A percentile compares a stretch with the other conserved stretches of the same genome.
Evolutionary conservation across 2,329 filamentous ascomycete genomes (phyloP).

Genomic region (Hypomyces rosellus): DNA sequence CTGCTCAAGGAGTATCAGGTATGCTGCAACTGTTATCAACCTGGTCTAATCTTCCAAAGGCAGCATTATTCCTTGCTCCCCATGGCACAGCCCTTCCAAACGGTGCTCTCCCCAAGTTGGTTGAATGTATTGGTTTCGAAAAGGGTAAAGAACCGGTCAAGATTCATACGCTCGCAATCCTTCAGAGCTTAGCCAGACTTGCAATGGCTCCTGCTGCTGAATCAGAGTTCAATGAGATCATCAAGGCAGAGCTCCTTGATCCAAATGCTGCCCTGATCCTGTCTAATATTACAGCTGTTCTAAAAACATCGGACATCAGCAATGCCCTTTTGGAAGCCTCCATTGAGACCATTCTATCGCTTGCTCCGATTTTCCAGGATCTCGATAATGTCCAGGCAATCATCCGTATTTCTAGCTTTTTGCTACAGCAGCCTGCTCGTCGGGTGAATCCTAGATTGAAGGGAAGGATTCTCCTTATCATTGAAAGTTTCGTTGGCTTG

Average conservation of each 20-base stretch:
- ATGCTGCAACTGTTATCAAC: constrained; percentile 73
- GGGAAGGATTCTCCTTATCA: constrained; percentile 68
- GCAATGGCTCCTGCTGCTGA: constrained; percentile 49
- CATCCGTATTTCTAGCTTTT: constrained; percentile 70
- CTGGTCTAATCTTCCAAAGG: constrained; percentile 65
- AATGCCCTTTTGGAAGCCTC: constrained; percentile 73
- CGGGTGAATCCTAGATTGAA: constrained; percentile 80
- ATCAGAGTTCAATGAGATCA: constrained; percentile 51
- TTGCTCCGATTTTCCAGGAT: constrained; percentile 64
- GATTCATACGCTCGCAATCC: constrained; percentile 68
- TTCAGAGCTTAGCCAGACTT: constrained; percentile 62
- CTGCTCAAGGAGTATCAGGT: constrained; percentile 81
- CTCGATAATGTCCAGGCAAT: constrained; percentile 67
- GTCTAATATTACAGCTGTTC: constrained; percentile 60
- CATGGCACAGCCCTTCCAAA: constrained; percentile 39
- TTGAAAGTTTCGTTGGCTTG: constrained; percentile 72
- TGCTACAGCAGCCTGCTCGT: constrained; percentile 78
- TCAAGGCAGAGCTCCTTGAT: constrained; percentile 49
- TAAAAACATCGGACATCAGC: constrained; percentile 54
- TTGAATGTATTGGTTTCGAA: constrained; percentile 63
- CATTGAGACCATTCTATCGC: constrained; percentile 70
- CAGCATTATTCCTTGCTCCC: constrained; percentile 58
- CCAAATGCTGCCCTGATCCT: constrained; percentile 55
- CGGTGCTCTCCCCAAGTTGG: constrained; percentile 62
- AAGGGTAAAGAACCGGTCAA: constrained; percentile 85